phyloP scores from a whole-genome alignment of 768 basidiomycete genomes.

The Mycena indigotica region DNA sequence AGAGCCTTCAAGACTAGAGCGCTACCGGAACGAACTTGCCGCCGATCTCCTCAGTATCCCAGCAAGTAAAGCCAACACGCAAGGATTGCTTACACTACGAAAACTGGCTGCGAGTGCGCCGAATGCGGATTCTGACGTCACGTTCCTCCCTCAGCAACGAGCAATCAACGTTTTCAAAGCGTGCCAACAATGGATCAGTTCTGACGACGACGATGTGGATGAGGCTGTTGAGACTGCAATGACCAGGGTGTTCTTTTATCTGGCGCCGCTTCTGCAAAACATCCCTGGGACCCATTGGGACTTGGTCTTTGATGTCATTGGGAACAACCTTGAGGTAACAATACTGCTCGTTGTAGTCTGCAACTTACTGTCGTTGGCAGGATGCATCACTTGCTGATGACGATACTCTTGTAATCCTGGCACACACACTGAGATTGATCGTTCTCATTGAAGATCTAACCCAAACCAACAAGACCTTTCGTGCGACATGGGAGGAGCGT shows the following conservation, averaged over 20 bases:
- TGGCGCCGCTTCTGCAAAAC: constrained; percentile 88
- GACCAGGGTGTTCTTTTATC: constrained; percentile 68
- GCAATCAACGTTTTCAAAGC: constrained; percentile 87
- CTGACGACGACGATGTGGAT: constrained; percentile 64
- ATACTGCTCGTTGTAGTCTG: not conserved
- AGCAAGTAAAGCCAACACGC: constrained; percentile 59
- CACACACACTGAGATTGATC: constrained; percentile 70
- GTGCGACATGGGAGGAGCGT: constrained; percentile 67
- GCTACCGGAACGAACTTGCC: constrained; percentile 89
- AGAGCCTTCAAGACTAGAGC: constrained; percentile 72
- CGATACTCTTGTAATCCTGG: constrained; percentile 60
- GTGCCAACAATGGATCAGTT: constrained; percentile 77
- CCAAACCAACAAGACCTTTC: constrained; percentile 70
- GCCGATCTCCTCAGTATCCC: constrained; percentile 73
- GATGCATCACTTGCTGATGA: constrained; percentile 61
- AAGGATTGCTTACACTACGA: constrained; percentile 70
- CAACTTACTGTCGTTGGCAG: constrained; percentile 35
- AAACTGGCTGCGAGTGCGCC: constrained; percentile 76
- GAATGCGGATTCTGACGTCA: constrained; percentile 71
- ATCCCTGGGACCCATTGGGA: constrained; percentile 91
- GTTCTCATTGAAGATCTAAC: constrained; percentile 69
- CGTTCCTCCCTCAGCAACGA: constrained; percentile 83
- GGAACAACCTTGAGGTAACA: constrained; percentile 84
- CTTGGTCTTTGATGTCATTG: constrained; percentile 84
- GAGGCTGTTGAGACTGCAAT: constrained; percentile 82